phyloP scores from a whole-genome alignment of 768 basidiomycete species.

The Phlebiopsis gigantea region DNA sequence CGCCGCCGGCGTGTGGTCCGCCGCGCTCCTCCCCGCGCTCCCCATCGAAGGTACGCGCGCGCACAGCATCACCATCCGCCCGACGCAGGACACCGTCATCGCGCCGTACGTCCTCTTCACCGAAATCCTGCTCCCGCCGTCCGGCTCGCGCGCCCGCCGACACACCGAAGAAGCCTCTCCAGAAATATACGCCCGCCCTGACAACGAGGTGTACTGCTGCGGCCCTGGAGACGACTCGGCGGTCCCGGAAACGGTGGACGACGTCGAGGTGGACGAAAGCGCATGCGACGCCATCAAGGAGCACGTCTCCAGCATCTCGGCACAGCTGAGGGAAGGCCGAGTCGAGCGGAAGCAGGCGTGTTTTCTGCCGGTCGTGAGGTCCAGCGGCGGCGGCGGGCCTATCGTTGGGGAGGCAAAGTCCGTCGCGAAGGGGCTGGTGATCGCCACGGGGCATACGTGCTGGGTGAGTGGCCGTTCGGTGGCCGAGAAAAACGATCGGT shows the following conservation, averaged over 20 bases:
- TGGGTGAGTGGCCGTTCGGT: constrained; percentile 48
- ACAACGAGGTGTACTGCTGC: constrained; percentile 71
- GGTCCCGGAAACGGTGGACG: constrained; percentile 66
- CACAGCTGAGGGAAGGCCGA: constrained; percentile 46
- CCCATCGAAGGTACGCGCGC: constrained; percentile 63
- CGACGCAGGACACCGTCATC: constrained; percentile 33
- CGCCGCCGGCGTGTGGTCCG: constrained; percentile 86
- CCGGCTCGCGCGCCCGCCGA: constrained; percentile 14
- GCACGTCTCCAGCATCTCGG: constrained; percentile 58
- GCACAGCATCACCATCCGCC: constrained; percentile 64
- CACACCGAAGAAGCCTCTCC: constrained; percentile 35
- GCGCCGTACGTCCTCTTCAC: constrained; percentile 83
- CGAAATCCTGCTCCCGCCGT: constrained; percentile 46
- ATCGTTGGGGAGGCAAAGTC: constrained; percentile 59
- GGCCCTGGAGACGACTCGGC: constrained; percentile 70
- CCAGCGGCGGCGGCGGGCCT: constrained; percentile 61
- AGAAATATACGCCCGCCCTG: constrained; percentile 70
- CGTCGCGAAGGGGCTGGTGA: constrained; percentile 57
- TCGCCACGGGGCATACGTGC: constrained; percentile 77
- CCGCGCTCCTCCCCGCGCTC: constrained; percentile 47
- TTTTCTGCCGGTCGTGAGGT: constrained; percentile 62
- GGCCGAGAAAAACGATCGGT: not conserved
- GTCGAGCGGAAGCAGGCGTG: constrained; percentile 65
- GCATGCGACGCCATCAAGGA: constrained; percentile 53
- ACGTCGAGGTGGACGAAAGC: constrained; percentile 51